A percentile compares a stretch with the other conserved stretches of the same genome.
Evolutionary conservation across 2,329 filamentous ascomycete species (phyloP).

Genomic region (Beauveria sp.): DNA sequence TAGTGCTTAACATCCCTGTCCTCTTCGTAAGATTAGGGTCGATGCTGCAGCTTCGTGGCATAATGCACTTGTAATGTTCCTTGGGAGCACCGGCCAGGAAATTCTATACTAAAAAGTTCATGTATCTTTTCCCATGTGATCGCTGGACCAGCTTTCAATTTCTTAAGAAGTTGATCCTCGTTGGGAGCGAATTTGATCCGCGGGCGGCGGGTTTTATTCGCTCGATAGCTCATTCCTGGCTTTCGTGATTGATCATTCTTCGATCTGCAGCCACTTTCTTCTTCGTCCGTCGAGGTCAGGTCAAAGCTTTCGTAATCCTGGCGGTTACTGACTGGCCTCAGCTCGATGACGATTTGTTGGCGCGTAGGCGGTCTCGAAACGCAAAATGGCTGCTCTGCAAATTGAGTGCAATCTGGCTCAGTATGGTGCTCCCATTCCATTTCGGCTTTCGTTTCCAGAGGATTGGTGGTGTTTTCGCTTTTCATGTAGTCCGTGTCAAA

Average conservation of each 20-base stretch:
- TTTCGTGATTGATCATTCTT: background rate
- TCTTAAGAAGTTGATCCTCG: background rate
- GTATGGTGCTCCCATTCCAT: background rate
- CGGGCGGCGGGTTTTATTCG: background rate
- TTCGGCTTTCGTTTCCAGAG: background rate
- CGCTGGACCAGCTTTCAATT: background rate
- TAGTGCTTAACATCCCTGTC: background rate
- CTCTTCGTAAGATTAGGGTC: background rate
- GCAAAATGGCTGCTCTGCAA: background rate
- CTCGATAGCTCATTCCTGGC: background rate
- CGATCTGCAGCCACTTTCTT: background rate
- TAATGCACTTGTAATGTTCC: background rate
- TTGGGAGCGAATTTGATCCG: background rate
- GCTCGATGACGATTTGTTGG: background rate
- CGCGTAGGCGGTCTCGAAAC: background rate
- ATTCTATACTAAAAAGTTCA: background rate
- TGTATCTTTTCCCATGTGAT: background rate
- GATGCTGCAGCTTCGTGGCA: background rate
- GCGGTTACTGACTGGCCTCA: background rate
- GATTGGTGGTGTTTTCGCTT: background rate
- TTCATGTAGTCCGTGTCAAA: background rate
- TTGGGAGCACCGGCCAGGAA: background rate
- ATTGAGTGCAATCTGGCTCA: background rate
- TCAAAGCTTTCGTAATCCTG: background rate
- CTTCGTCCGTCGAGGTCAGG: background rate